Percentiles rank a stretch among this genome's conserved stretches.
phyloP scores from a whole-genome alignment of 495 filamentous ascomycete genomes.

The Trichoderma erinaceum region DNA sequence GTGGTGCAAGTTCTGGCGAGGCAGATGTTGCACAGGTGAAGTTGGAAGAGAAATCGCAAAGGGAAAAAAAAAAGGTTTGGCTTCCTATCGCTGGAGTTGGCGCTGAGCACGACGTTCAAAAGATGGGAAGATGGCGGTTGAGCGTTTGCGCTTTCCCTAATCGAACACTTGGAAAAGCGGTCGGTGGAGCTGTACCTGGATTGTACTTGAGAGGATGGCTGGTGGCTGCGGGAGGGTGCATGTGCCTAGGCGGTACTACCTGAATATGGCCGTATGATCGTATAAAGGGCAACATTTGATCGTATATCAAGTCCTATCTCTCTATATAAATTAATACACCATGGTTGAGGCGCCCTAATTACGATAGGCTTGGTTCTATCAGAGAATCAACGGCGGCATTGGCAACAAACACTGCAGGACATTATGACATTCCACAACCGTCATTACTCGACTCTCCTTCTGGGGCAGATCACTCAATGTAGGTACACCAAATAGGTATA shows the following conservation, averaged over 20 bases:
- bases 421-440: neutral
- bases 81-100: neutral
- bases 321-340: no score
- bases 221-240: neutral
- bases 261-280: no score
- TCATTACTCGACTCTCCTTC: neutral
- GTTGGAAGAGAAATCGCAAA: neutral
- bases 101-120: neutral
- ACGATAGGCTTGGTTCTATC: no score
- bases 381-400: no score
- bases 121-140: slow-evolving; percentile 4
- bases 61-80: neutral
- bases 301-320: no score
- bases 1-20: neutral
- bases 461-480: no score
- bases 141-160: neutral
- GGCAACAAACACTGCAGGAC: no score
- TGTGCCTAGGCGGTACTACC: neutral
- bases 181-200: slow-evolving; percentile 12
- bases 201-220: neutral
- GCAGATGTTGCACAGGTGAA: neutral
- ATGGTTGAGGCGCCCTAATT: no score
- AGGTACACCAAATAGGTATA: no score
- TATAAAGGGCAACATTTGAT: no score
- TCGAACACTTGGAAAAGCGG: neutral